Evolutionary conservation across 257 asterid species (phyloP).

Genomic region (Marsdenia floribunda): DNA sequence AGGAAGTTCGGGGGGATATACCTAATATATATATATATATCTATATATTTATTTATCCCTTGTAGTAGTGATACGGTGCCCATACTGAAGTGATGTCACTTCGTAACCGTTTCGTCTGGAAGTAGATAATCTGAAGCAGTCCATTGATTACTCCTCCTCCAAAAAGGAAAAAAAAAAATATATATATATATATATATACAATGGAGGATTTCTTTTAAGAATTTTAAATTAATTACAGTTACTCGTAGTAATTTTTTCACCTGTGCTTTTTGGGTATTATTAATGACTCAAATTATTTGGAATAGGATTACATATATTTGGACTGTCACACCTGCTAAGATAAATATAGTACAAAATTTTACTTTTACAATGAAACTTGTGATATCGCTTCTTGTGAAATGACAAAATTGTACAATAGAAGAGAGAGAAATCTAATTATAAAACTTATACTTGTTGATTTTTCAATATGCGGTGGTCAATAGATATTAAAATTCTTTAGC

Average conservation of each 20-base stretch:
- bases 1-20: background rate
- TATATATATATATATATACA: background rate
- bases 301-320: too few species aligned
- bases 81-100: conserved; percentile 10
- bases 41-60: background rate
- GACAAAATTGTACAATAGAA: background rate
- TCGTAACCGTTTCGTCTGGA: conserved; percentile 13
- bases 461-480: background rate
- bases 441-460: background rate
- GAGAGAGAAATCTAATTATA: background rate
- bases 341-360: too few species aligned
- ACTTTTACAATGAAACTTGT: background rate
- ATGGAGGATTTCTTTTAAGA: background rate
- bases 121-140: background rate
- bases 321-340: too few species aligned
- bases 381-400: background rate
- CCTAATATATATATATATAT: background rate
- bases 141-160: background rate
- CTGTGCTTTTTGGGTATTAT: too few species aligned
- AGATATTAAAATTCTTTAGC: background rate
- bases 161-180: background rate
- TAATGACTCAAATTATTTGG: too few species aligned
- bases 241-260: too few species aligned
- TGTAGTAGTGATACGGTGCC: background rate
- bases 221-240: too few species aligned